Evolutionary conservation across 768 basidiomycete genomes (phyloP).

Genomic region (Fibroporia radiculosa): DNA sequence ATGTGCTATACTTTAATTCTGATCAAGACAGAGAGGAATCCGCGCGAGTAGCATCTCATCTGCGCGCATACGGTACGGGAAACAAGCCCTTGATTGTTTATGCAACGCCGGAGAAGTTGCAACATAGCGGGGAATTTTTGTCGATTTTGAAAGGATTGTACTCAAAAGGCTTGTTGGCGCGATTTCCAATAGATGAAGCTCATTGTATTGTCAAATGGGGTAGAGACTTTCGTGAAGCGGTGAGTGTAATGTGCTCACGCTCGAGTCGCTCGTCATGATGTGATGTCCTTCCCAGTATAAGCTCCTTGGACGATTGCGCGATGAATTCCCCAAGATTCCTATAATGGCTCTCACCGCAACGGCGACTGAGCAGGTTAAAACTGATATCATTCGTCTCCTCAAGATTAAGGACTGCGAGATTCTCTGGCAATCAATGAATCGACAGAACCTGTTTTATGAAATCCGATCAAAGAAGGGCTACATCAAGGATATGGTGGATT

Average conservation of each 20-base stretch:
- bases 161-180: conserved; percentile 49
- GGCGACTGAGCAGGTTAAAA: conserved; percentile 68
- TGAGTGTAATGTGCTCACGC: conserved; percentile 27
- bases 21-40: conserved; percentile 33
- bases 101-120: conserved; percentile 86
- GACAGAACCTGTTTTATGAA: conserved; percentile 81
- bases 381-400: conserved; percentile 72
- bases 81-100: conserved; percentile 68
- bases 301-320: conserved; percentile 57
- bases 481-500: conserved; percentile 55
- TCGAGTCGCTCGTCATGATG: not conserved
- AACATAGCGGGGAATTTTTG: conserved; percentile 49
- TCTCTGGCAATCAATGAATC: conserved; percentile 84
- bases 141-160: conserved; percentile 54
- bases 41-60: conserved; percentile 35
- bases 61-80: conserved; percentile 32
- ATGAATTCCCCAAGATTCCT: conserved; percentile 70
- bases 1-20: conserved; percentile 64
- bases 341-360: conserved; percentile 98
- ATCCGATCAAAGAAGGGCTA: conserved; percentile 44
- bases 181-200: conserved; percentile 95
- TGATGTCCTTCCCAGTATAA: conserved; percentile 45
- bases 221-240: conserved; percentile 82
- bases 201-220: conserved; percentile 96
- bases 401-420: conserved; percentile 48